Conservation (phyloP, 2,329 filamentous ascomycete genomes). For the Scortechinia acanthostroma region DNA sequence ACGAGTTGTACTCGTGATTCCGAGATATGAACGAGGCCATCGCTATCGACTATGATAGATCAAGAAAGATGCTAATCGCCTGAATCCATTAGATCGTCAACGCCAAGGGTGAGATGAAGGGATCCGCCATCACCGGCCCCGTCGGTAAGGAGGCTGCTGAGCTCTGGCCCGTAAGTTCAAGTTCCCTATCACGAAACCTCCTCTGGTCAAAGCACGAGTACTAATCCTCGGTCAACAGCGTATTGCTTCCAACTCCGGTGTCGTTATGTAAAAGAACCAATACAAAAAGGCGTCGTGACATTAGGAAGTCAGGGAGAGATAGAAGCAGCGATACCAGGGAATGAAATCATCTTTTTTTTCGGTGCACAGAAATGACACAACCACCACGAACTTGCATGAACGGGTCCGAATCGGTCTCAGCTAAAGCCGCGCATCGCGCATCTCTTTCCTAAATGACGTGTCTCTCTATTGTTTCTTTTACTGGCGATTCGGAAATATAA, state of each 20-base stretch:
- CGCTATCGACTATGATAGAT: too few species aligned
- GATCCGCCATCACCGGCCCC: constrained; percentile 96
- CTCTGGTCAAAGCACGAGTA: constrained; percentile 5
- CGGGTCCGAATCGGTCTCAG: background rate
- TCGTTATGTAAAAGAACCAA: constrained; percentile 81
- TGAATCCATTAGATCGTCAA: constrained; percentile 82
- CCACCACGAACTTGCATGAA: background rate
- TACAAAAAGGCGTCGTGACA: background rate
- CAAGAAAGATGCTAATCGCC: constrained; percentile 8
- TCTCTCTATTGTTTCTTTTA: background rate
- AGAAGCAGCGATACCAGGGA: background rate
- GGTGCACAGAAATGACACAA: background rate
- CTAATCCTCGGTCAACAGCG: constrained; percentile 47
- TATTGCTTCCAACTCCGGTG: constrained; percentile 99
- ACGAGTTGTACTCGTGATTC: too few species aligned
- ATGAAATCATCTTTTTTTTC: background rate
- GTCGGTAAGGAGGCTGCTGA: constrained; percentile 99
- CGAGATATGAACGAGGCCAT: too few species aligned
- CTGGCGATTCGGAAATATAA: background rate
- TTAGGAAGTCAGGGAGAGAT: too few species aligned
- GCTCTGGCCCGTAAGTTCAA: constrained; percentile 80
- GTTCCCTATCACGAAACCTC: background rate
- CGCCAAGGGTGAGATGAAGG: constrained; percentile 99
- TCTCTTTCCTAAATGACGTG: background rate
- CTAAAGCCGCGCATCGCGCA: background rate